These are phyloP conservation scores for Opeltia flavorubescens DNA, from an alignment of 495 filamentous ascomycete genomes.

Conservation along the genomic window DNA sequence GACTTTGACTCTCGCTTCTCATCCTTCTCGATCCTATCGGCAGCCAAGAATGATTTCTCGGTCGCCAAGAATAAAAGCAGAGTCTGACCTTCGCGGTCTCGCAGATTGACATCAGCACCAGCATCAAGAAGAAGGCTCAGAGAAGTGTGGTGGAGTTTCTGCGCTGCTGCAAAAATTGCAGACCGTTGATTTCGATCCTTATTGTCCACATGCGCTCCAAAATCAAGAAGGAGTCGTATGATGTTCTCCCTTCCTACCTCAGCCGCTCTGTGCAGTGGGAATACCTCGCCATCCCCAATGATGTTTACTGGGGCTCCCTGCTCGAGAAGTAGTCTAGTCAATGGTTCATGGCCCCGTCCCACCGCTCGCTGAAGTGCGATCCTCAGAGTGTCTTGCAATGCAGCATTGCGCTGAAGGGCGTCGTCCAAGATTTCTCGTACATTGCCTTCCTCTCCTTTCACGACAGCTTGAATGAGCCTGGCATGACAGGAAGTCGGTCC, in stretches of 20 bases:
- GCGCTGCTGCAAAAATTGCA: slow-evolving; percentile 1
- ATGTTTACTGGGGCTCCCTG: neutral
- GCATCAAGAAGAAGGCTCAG: neutral
- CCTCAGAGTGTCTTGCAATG: neutral
- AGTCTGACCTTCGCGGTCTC: neutral
- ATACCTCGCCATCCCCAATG: neutral
- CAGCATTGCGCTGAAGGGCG: no score
- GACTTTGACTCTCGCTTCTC: neutral
- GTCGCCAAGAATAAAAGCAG: neutral
- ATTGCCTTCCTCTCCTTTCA: no score
- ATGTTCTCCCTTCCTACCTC: neutral
- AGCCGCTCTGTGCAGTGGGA: neutral
- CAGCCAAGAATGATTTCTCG: no score
- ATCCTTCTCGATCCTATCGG: no score
- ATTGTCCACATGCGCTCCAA: neutral
- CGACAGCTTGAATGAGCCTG: no score
- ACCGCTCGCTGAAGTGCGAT: neutral
- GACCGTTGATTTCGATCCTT: neutral
- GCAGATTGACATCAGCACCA: neutral
- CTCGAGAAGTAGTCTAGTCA: slow-evolving; percentile 2
- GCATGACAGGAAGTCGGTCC: no score
- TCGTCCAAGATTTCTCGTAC: no score
- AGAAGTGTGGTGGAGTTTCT: neutral
- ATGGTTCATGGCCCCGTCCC: neutral
- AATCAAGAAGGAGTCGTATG: neutral